Evolutionary conservation across 2,329 filamentous ascomycete species (phyloP), one percentile per base, ranked within the genome.

Genomic region (Phaeosphaeria sp.): DNA sequence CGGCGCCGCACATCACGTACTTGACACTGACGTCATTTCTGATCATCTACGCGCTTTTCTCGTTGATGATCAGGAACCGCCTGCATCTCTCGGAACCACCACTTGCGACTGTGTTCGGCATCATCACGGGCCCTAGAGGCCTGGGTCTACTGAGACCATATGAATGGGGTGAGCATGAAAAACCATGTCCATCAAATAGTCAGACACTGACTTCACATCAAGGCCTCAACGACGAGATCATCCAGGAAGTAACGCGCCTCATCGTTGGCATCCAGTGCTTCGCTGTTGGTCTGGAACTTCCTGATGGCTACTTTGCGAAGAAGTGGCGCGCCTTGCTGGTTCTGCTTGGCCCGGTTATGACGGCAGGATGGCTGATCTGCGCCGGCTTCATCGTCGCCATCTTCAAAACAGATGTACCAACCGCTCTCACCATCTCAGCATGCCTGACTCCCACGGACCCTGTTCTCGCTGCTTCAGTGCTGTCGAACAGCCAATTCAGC

Each of bases 391-490:
- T 83, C 18, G 74, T 74, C 39, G 60, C 79, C 1, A 73, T 86
- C 3, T 83, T 87, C 65, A 58, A 78, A 5, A 81, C 78, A 0
- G 75, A 79, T 48, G 63, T 81, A 27, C 67, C 79, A 0, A 82
- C 82, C 0, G 80, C 83, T 1, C 65, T 86, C 40, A 78, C 83
- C 5, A 80, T 86, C 22, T 81, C 80, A 0, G 84, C 84, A 3
- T 86, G 83, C 63, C 75, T 86, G 1, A 84, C 84, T 0, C 84
- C 84, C 1, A 86, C 84, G 0, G 84, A 86, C 71, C 84, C 84
- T 0, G 83, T 87, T 0, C 74, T 86, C 13, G 82, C 84, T 1
- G 82, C 84, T 3, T 82, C 78, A 21, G 83, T 87, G 1, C 74
- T 86, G 13, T 79, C 79, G 2, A 83, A 85, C 62, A 82, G 80